Percentiles rank a stretch among this genome's conserved stretches.
Conservation (phyloP, 345 rosid species). For the Leavenworthia alabamica region DNA sequence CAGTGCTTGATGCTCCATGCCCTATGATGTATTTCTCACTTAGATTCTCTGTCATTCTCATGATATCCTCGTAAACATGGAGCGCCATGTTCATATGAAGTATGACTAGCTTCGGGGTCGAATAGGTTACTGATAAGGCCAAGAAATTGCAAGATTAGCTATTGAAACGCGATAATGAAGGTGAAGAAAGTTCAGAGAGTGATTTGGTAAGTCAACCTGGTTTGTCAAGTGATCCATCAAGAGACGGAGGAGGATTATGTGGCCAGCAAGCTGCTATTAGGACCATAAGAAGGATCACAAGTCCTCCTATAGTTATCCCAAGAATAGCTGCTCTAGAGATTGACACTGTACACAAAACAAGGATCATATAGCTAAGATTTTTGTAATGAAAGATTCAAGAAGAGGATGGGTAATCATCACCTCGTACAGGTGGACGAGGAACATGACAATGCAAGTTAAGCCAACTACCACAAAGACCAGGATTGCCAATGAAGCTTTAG, state of each 20-base stretch:
- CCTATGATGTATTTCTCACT: conserved; percentile 91
- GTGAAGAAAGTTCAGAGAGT: neutral
- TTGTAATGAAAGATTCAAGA: neutral
- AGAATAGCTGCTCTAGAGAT: conserved; percentile 88
- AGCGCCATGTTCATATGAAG: conserved; percentile 99
- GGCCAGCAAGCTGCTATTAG: conserved; percentile 73
- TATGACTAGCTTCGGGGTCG: conserved; percentile 74
- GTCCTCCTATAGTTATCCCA: conserved; percentile 87
- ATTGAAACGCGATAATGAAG: neutral
- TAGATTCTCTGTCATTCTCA: conserved; percentile 95
- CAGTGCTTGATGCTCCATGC: conserved; percentile 85
- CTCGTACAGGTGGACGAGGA: conserved; percentile 57
- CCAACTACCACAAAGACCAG: conserved; percentile 76
- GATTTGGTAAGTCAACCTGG: conserved; percentile 47
- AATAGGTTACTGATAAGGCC: conserved; percentile 48
- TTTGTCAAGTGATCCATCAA: conserved; percentile 75
- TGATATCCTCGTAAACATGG: conserved; percentile 91
- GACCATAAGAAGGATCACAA: conserved; percentile 81
- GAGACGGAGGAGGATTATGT: conserved; percentile 51
- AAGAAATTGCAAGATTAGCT: conserved; percentile 7
- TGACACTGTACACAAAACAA: conserved; percentile 39
- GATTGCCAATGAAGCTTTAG: conserved; percentile 76
- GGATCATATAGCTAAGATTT: neutral
- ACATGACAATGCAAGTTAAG: conserved; percentile 53
- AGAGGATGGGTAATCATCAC: conserved; percentile 34